These are phyloP conservation scores for Sphagnum tenellum DNA, from an alignment of 225 moss, liverwort and hornwort species.

Conservation along the genomic window DNA sequence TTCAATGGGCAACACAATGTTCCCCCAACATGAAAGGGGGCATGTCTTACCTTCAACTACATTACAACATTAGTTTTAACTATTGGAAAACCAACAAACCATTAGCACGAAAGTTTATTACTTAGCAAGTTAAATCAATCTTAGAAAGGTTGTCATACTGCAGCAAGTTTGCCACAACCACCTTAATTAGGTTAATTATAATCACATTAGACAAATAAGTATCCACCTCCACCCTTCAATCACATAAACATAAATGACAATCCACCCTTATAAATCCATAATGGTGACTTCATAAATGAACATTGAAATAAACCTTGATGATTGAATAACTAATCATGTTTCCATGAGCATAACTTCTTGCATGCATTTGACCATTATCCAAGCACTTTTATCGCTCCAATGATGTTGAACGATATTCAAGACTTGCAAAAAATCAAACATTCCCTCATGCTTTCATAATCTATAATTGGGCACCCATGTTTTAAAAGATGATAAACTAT, in stretches of 20 bases:
- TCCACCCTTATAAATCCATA: background rate
- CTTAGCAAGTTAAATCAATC: no score
- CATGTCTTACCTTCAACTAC: background rate
- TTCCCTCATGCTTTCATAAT: background rate
- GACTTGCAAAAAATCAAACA: background rate
- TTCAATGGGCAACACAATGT: background rate
- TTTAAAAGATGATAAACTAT: background rate
- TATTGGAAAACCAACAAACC: background rate
- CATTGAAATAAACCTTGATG: background rate
- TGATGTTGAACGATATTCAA: background rate
- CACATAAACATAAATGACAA: background rate
- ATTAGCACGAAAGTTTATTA: background rate
- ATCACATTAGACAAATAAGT: background rate
- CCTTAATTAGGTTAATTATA: background rate
- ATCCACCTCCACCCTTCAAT: background rate
- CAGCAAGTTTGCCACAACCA: background rate
- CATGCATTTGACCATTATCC: background rate
- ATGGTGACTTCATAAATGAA: background rate
- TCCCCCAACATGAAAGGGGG: background rate
- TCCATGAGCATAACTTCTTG: background rate
- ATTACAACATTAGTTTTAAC: background rate
- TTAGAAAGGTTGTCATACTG: background rate
- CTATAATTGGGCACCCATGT: background rate
- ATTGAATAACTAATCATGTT: background rate
- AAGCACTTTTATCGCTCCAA: background rate